Base-by-base conservation (phyloP, 2,329 filamentous ascomycete species). In the Colletotrichum theobromicola region DNA sequence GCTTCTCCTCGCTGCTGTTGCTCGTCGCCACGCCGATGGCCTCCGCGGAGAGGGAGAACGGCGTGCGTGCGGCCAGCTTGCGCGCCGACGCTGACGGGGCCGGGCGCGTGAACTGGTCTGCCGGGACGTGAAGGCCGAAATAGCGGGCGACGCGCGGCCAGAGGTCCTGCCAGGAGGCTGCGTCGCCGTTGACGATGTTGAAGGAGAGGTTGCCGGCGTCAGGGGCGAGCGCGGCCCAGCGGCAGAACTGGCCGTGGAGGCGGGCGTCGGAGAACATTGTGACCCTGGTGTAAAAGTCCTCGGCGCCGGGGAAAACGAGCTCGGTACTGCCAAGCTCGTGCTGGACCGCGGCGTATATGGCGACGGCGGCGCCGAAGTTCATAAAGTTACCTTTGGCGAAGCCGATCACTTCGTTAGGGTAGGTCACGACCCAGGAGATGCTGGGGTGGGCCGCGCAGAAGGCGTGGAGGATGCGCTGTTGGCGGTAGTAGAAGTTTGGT, bases 401-500 rank as follows among this genome's bases (percentile, higher is more conserved):
- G 18, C 81, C 81, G 65, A 83, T 74, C 72, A 85, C 79, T 46
- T 83, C 81, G 75, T 80, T 80, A 15, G 81, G 81, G 69, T 82
- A 82, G 3, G 81, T 83, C 10, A 81, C 80, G 1, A 75, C 77
- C 81, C 81, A 83, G 24, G 73, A 65, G 61, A 77, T 58, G 24
- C 68, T 9, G 0, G 32, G 16, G 4, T 42, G 32, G 9, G 69
- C 73, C 18, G 61, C 68, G 70, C 77, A 79, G 62, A 79, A 81
- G 16, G 16, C 28, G 16, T 60, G 18, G 7, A 90, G 79, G 65
- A 87, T 84, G 30, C 83, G 80, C 77, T 90, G 85, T 77, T 90
- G 88, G 35, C 81, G 78, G 77, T 89, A 89, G 78, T 90, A 90
- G 78, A 90, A 90, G 79, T 88, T 90, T 3, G 84, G 83, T 4